Evolutionary conservation across 148 eudicot species (phyloP).

Genomic region (Nepenthes mirabilis): DNA sequence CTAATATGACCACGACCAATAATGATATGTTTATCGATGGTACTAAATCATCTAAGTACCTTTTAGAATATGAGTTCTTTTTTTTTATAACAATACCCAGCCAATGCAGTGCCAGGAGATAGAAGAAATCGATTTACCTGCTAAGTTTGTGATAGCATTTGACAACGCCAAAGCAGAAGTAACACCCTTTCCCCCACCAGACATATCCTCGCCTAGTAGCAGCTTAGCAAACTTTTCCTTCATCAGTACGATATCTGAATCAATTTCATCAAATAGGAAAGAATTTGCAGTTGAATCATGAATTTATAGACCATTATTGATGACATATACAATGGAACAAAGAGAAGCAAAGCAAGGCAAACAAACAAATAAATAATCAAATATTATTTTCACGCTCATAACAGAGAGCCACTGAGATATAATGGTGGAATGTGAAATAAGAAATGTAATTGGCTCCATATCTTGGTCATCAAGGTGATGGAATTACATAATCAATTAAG

Average conservation of each 20-base stretch:
- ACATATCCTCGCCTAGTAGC: constrained; percentile 57
- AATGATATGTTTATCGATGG: no score
- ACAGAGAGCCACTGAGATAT: no score
- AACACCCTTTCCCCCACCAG: constrained; percentile 64
- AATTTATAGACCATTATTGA: neutral
- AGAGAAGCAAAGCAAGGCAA: neutral
- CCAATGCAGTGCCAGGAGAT: no score
- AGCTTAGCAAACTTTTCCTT: constrained; percentile 47
- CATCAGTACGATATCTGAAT: constrained; percentile 30
- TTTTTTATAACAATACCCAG: no score
- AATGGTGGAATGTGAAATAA: no score
- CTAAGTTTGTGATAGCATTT: constrained; percentile 73
- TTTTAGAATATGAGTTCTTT: neutral
- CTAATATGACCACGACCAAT: no score
- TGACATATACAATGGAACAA: neutral
- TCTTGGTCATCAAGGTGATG: no score
- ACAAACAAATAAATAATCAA: no score
- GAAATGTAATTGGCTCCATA: no score
- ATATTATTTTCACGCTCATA: no score
- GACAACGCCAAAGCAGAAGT: constrained; percentile 56
- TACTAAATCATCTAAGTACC: no score
- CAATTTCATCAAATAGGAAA: neutral
- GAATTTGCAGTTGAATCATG: neutral
- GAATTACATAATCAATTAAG: no score
- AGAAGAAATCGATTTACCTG: constrained; percentile 29